Evolutionary conservation across 176 grass and related monocot genomes (phyloP), one percentile per base, ranked within the genome.

Genomic region (Aegilops bicornis): DNA sequence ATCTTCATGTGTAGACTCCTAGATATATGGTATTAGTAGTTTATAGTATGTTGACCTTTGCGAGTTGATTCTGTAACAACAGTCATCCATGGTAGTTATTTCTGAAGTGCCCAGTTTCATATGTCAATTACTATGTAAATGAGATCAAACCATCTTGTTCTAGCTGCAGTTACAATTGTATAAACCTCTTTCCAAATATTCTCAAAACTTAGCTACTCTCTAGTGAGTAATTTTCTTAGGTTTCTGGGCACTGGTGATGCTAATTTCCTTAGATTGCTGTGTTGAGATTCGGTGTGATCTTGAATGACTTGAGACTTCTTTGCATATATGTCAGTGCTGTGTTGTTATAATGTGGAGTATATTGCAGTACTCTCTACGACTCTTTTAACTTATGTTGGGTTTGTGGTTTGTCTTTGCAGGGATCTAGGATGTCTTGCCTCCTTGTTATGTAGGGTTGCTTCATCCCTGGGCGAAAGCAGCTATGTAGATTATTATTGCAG

Each of bases 401-500:
- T 60, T 47, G 75, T 78, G 68, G 13, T 79, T 90, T 90, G 32
- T 14, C 29, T 82, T 90, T 95, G 45, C 89, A 98, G 96, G 88
- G 93, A 98, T 85, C 86, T 92, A 70, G 88, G 81, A 73, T 71
- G 78, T 82, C 96, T 98, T 65, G 93, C 88, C 87, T 80, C 76
- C 31, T 85, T 98, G 64, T 92, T 98, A 87, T 92, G 81, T 79
- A 88, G 20, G 10, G 78, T 98, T 82, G 91, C 96, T 87, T 85
- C 86, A 79, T 92, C 89, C 83, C 79, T 98, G 80, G 89, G 86
- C 40, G 90, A 98, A 81, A 86, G 58, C 42, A 86, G 43, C 71
- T 98, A 91, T 40, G 83, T 92, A 73, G 96, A 98, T 82, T 95
- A 98, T 75, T 98, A 98, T 84, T 85, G 86, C 79, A 93, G 96